A percentile compares a stretch with the other conserved stretches of the same genome.
These are phyloP conservation scores for Terana coerulea DNA, from an alignment of 768 basidiomycete genomes.

Conservation along the genomic window DNA sequence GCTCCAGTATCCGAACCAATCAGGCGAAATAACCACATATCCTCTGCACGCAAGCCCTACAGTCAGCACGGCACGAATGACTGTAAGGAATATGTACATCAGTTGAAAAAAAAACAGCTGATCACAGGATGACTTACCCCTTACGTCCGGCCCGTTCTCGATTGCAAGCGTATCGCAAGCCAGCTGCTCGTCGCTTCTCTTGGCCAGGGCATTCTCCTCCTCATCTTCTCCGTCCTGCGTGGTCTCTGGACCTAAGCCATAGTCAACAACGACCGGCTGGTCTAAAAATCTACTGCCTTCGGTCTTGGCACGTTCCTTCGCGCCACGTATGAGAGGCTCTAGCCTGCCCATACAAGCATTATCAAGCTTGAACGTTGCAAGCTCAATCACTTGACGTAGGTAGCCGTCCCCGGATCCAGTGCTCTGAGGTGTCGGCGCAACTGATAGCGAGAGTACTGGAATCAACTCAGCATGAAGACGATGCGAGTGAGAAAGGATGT, in stretches of 20 bases:
- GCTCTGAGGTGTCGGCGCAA: conserved; percentile 6
- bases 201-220: background rate
- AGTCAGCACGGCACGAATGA: conserved; percentile 33
- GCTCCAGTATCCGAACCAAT: conserved; percentile 45
- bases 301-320: background rate
- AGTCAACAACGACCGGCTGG: conserved; percentile 11
- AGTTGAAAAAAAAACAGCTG: background rate
- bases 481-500: conserved; percentile 28
- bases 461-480: conserved; percentile 12
- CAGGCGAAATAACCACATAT: conserved; percentile 37
- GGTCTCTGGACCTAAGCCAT: background rate
- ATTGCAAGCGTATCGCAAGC: conserved; percentile 15
- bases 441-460: conserved; percentile 17
- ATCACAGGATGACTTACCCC: conserved; percentile 13
- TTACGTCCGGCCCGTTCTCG: conserved; percentile 11
- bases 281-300: background rate
- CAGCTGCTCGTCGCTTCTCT: conserved; percentile 7
- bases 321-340: background rate
- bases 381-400: background rate
- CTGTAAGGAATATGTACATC: conserved; percentile 19
- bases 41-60: conserved; percentile 35
- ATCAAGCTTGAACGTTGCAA: conserved; percentile 3
- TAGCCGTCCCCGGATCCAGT: background rate
- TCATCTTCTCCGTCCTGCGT: background rate
- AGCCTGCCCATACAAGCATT: background rate